These are phyloP conservation scores for Euphrasia arctica DNA, from an alignment of 305 asterid species.

Conservation along the genomic window DNA sequence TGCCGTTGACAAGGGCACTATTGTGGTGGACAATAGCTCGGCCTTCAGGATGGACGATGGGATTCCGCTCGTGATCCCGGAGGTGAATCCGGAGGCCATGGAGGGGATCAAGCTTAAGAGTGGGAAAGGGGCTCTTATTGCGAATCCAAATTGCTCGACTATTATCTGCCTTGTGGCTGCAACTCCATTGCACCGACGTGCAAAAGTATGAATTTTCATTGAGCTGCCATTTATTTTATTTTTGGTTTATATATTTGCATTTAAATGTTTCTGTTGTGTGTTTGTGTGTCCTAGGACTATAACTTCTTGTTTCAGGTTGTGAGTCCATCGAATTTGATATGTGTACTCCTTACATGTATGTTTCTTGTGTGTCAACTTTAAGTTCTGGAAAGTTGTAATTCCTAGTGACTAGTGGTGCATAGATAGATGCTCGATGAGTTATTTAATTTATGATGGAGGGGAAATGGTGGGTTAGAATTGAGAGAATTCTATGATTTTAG, in stretches of 20 bases:
- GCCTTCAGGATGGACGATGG: constrained; percentile 92
- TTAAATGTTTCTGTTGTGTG: not conserved
- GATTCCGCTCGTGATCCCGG: constrained; percentile 89
- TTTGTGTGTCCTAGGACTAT: no score
- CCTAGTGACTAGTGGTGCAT: constrained; percentile 10
- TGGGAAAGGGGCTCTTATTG: constrained; percentile 84
- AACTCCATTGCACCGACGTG: constrained; percentile 84
- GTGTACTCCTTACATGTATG: not conserved
- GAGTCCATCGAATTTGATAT: no score
- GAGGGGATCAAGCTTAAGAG: constrained; percentile 56
- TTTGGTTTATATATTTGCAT: not conserved
- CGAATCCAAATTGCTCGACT: constrained; percentile 93
- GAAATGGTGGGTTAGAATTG: not conserved
- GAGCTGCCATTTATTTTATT: not conserved
- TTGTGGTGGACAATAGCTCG: constrained; percentile 96
- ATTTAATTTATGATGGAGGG: not conserved
- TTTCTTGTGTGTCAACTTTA: not conserved
- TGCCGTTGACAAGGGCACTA: constrained; percentile 66
- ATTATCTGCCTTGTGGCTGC: constrained; percentile 95
- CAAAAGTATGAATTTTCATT: constrained; percentile 48
- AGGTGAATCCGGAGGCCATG: constrained; percentile 92
- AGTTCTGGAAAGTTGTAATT: constrained; percentile 12
- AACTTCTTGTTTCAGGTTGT: no score
- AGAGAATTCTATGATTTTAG: not conserved
- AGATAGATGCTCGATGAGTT: not conserved